These are phyloP conservation scores for Cetraspora pellucida DNA, from an alignment of 192 early-diverging fungal species.

Conservation along the genomic window DNA sequence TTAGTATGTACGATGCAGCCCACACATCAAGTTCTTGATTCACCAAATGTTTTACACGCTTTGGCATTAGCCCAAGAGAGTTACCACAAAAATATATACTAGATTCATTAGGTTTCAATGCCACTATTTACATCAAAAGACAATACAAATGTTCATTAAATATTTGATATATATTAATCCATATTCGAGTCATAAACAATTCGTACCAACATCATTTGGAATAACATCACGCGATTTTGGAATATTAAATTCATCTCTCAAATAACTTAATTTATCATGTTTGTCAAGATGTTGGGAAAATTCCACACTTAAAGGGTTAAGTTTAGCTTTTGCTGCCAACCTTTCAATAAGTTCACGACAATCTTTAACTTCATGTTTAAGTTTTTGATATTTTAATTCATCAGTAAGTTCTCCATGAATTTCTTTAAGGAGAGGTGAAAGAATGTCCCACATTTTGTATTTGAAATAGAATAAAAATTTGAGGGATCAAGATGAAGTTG, in stretches of 20 bases:
- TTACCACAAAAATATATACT: conserved; percentile 92
- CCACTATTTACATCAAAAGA: conserved; percentile 18
- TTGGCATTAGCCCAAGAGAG: conserved; percentile 89
- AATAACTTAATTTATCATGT: conserved; percentile 55
- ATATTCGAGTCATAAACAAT: neutral
- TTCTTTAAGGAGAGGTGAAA: conserved; percentile 13
- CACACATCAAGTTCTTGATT: conserved; percentile 91
- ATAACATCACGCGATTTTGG: conserved; percentile 58
- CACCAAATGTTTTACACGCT: conserved; percentile 62
- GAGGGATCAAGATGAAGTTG: no score
- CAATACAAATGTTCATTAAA: neutral
- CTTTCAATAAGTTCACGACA: conserved; percentile 19
- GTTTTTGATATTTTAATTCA: conserved; percentile 23
- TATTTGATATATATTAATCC: neutral
- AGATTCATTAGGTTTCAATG: conserved; percentile 39
- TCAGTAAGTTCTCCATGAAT: conserved; percentile 6
- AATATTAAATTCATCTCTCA: conserved; percentile 73
- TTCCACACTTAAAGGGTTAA: conserved; percentile 33
- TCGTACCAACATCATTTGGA: conserved; percentile 17
- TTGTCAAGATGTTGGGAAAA: conserved; percentile 68
- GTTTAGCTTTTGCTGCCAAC: conserved; percentile 16
- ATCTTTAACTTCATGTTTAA: conserved; percentile 28
- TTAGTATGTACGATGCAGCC: conserved; percentile 56
- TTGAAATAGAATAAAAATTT: no score
- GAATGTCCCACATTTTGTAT: conserved; percentile 8